A percentile compares a stretch with the other conserved stretches of the same genome.
Conservation (phyloP, 2,329 filamentous ascomycete species). For the Colletotrichum echinochloae region DNA sequence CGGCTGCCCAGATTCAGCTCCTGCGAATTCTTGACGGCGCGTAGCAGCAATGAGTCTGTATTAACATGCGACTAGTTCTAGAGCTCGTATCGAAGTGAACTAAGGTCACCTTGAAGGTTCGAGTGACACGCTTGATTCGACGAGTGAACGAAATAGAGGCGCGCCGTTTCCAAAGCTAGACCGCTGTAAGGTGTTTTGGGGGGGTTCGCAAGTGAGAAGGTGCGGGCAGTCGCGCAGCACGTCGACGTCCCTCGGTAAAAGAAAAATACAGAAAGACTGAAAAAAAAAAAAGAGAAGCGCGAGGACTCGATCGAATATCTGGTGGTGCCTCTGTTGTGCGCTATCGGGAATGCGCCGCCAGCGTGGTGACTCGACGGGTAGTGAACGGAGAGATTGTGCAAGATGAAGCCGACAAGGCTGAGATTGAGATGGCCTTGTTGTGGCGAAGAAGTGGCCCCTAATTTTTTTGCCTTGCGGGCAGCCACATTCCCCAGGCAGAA, state of each 20-base stretch:
- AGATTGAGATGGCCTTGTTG: constrained; percentile 36
- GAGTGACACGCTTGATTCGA: constrained; percentile 8
- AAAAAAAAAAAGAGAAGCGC: constrained; percentile 14
- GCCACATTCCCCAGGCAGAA: constrained; percentile 24
- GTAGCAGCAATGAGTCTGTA: constrained; percentile 1
- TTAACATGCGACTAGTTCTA: constrained; percentile 15
- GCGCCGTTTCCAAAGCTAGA: constrained; percentile 11
- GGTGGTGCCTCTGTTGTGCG: constrained; percentile 27
- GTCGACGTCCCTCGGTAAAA: background rate
- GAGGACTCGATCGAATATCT: background rate
- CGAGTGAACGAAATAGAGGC: constrained; percentile 1
- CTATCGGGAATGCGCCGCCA: constrained; percentile 35
- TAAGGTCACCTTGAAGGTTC: background rate
- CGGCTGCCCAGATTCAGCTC: constrained; percentile 2
- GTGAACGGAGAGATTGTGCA: constrained; percentile 35
- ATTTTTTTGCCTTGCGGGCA: constrained; percentile 29
- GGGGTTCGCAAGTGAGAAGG: constrained; percentile 8
- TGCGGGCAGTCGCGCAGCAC: constrained; percentile 1
- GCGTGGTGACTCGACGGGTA: constrained; percentile 36
- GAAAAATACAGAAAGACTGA: constrained; percentile 15
- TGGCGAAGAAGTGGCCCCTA: constrained; percentile 37
- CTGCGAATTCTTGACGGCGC: constrained; percentile 5
- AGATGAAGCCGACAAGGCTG: constrained; percentile 40
- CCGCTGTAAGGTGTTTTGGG: background rate
- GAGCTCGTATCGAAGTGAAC: background rate